Evolutionary conservation across 768 basidiomycete species (phyloP).

Genomic region (Pisolithus albus): DNA sequence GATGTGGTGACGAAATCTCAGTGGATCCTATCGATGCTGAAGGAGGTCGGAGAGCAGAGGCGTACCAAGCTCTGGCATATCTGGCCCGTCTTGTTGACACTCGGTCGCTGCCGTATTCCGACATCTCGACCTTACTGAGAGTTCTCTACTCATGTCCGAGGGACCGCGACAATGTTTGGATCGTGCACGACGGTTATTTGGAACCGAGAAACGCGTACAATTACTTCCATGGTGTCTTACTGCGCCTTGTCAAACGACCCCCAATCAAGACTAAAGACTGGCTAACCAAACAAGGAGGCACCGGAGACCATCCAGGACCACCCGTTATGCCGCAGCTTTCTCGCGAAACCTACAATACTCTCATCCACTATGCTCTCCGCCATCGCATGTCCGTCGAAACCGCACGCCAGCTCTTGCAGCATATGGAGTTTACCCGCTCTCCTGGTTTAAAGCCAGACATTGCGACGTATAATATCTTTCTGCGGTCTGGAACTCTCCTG

Average conservation of each 20-base stretch:
- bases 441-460: slow-evolving; percentile 39
- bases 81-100: slow-evolving; percentile 47
- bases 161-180: slow-evolving; percentile 33
- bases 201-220: slow-evolving; percentile 32
- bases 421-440: slow-evolving; percentile 44
- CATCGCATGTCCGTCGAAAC: slow-evolving; percentile 46
- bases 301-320: slow-evolving; percentile 2
- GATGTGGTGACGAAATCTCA: slow-evolving; percentile 26
- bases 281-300: slow-evolving; percentile 4
- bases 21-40: slow-evolving; percentile 16
- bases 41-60: slow-evolving; percentile 22
- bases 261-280: slow-evolving; percentile 18
- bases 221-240: slow-evolving; percentile 46
- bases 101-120: slow-evolving; percentile 39
- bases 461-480: slow-evolving; percentile 51
- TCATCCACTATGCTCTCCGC: slow-evolving; percentile 61
- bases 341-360: slow-evolving; percentile 46
- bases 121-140: slow-evolving; percentile 40
- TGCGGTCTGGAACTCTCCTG: slow-evolving; percentile 49
- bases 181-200: slow-evolving; percentile 19
- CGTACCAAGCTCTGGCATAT: slow-evolving; percentile 58
- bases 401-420: slow-evolving; percentile 43
- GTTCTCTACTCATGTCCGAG: slow-evolving; percentile 42
- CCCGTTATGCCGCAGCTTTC: slow-evolving; percentile 30
- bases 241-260: slow-evolving; percentile 32